Evolutionary conservation across 2,329 filamentous ascomycete species (phyloP).

Genomic region (Cladophialophora chaetospira): DNA sequence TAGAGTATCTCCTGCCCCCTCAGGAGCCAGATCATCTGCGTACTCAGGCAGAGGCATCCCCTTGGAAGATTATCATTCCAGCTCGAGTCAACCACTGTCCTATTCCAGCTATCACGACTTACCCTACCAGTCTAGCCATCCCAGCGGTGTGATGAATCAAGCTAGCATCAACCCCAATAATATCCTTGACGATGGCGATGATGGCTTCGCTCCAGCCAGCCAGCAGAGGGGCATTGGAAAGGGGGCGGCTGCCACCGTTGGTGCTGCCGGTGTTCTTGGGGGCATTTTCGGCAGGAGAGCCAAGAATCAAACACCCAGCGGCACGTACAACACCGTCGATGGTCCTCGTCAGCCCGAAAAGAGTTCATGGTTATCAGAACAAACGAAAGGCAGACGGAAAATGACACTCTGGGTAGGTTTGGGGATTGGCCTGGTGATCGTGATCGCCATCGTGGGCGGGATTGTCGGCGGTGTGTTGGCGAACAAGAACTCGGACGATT

Average conservation of each 20-base stretch:
- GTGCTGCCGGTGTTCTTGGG: slow-evolving; percentile 46
- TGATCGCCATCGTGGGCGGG: slow-evolving; percentile 72
- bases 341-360: slow-evolving; percentile 56
- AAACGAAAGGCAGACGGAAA: slow-evolving; percentile 65
- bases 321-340: slow-evolving; percentile 61
- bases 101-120: slow-evolving; percentile 57
- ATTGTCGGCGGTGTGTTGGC: slow-evolving; percentile 71
- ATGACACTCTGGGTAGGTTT: slow-evolving; percentile 70
- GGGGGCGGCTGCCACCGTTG: slow-evolving; percentile 46
- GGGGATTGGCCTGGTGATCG: slow-evolving; percentile 64
- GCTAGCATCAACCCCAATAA: slow-evolving; percentile 65
- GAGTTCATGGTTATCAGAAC: slow-evolving; percentile 62
- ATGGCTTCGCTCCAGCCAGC: slow-evolving; percentile 68
- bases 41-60: slow-evolving; percentile 55
- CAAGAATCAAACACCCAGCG: slow-evolving; percentile 42
- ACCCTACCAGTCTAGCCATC: slow-evolving; percentile 63
- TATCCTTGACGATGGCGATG: slow-evolving; percentile 85
- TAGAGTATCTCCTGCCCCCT: slow-evolving; percentile 35
- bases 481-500: slow-evolving; percentile 48
- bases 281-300: slow-evolving; percentile 45
- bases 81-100: slow-evolving; percentile 37
- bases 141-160: slow-evolving; percentile 51
- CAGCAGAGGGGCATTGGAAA: slow-evolving; percentile 49
- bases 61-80: slow-evolving; percentile 44
- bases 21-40: slow-evolving; percentile 30